Conservation (phyloP, 305 asterid species). For the Solanum hybrid region DNA sequence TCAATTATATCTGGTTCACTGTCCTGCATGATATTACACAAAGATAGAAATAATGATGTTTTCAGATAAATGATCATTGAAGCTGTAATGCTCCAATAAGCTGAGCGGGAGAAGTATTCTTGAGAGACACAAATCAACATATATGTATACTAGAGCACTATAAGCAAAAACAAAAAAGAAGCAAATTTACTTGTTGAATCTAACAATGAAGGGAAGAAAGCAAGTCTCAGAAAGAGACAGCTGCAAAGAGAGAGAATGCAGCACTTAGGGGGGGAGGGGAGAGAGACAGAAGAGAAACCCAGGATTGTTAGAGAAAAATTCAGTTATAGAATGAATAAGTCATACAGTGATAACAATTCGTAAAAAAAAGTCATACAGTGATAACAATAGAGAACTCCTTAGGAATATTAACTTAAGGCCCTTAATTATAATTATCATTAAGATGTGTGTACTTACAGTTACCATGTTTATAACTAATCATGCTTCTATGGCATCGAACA, state of each 20-base stretch:
- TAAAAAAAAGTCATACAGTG: background rate
- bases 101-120: background rate
- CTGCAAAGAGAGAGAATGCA: background rate
- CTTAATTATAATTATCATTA: background rate
- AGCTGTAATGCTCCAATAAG: background rate
- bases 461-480: background rate
- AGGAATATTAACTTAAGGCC: background rate
- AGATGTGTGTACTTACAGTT: background rate
- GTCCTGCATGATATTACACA: conserved; percentile 50
- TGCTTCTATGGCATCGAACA: background rate
- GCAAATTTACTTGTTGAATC: background rate
- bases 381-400: background rate
- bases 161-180: background rate
- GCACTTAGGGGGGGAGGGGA: background rate
- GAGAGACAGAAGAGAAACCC: background rate
- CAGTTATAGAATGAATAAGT: background rate
- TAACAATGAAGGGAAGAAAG: background rate
- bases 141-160: background rate
- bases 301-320: background rate
- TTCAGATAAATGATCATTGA: background rate
- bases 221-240: background rate
- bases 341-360: background rate
- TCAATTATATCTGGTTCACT: conserved; percentile 88
- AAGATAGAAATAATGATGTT: background rate
- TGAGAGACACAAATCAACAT: background rate